Evolutionary conservation across 2,329 filamentous ascomycete species (phyloP).

Genomic region (Fusarium sp.): DNA sequence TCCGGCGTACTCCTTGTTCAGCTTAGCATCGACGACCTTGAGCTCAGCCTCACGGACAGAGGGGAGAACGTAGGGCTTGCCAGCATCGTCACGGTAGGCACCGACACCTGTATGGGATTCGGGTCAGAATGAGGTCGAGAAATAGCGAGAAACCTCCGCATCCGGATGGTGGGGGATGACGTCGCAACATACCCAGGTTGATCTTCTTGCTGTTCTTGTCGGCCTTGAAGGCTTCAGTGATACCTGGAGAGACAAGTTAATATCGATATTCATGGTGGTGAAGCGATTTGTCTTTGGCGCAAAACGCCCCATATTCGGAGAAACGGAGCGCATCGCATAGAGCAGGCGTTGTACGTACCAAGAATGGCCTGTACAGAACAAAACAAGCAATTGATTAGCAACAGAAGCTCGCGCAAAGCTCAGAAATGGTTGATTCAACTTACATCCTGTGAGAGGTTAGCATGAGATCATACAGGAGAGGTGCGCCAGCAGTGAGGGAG

Average conservation of each 20-base stretch:
- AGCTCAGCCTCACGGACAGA: conserved; percentile 91
- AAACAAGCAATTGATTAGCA: conserved; percentile 38
- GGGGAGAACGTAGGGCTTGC: conserved; percentile 97
- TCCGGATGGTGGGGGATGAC: conserved; percentile 8
- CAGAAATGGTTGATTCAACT: conserved; percentile 36
- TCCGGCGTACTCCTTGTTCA: conserved; percentile 98
- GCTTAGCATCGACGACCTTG: conserved; percentile 77
- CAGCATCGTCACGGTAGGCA: conserved; percentile 97
- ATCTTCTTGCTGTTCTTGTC: conserved; percentile 95
- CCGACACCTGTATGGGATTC: conserved; percentile 74
- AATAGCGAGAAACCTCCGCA: conserved; percentile 23
- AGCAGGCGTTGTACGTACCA: conserved; percentile 58
- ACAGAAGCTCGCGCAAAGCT: conserved; percentile 27
- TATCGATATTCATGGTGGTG: conserved; percentile 8
- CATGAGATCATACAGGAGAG: conserved; percentile 8
- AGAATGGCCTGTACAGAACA: conserved; percentile 72
- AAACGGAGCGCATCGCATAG: conserved; percentile 34
- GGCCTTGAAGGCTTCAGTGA: conserved; percentile 99
- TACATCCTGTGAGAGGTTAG: conserved; percentile 50
- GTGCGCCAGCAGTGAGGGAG: conserved; percentile 24
- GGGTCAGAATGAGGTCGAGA: conserved; percentile 33
- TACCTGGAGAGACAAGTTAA: conserved; percentile 62
- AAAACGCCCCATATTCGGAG: conserved; percentile 3
- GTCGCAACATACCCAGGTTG: conserved; percentile 78
- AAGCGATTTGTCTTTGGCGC: conserved; percentile 21